These are phyloP conservation scores for Suillus variegatus DNA, from an alignment of 768 basidiomycete genomes.

Conservation along the genomic window DNA sequence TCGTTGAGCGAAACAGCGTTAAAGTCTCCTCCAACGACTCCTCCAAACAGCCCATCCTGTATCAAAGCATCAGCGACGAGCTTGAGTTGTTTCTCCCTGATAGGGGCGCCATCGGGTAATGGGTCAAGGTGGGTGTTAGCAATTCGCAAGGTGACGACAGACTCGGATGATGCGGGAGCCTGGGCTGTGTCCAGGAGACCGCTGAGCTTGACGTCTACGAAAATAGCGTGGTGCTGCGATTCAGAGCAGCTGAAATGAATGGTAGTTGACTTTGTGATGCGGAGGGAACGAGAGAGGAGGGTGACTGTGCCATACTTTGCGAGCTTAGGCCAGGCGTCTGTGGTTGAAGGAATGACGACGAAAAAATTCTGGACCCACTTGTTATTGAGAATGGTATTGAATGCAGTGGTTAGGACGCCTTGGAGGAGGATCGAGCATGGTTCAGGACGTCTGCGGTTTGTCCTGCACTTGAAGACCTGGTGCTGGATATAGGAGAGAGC, in stretches of 20 bases:
- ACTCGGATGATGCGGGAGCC: constrained; percentile 27
- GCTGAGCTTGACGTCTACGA: constrained; percentile 48
- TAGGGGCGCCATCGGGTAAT: constrained; percentile 41
- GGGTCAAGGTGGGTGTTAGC: constrained; percentile 73
- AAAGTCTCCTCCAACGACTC: constrained; percentile 65
- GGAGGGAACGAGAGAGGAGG: constrained; percentile 52
- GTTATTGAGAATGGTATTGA: constrained; percentile 48
- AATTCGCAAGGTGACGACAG: constrained; percentile 45
- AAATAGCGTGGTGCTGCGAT: constrained; percentile 50
- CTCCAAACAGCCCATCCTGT: constrained; percentile 44
- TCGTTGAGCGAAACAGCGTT: constrained; percentile 53
- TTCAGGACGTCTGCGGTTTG: constrained; percentile 41
- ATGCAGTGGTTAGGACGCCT: constrained; percentile 50
- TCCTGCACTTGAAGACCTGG: constrained; percentile 44
- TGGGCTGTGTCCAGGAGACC: not conserved
- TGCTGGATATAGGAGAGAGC: constrained; percentile 52
- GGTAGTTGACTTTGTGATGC: constrained; percentile 42
- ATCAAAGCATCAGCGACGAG: constrained; percentile 47
- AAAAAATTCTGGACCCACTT: constrained; percentile 61
- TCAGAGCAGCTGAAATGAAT: constrained; percentile 47
- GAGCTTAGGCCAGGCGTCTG: constrained; percentile 47
- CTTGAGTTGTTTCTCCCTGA: constrained; percentile 44
- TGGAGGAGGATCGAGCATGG: constrained; percentile 65
- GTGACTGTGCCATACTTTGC: constrained; percentile 60
- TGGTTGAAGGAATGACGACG: constrained; percentile 48